phyloP scores from a whole-genome alignment of 208 protist genomes.

The Trypanosomatidae sp. region DNA sequence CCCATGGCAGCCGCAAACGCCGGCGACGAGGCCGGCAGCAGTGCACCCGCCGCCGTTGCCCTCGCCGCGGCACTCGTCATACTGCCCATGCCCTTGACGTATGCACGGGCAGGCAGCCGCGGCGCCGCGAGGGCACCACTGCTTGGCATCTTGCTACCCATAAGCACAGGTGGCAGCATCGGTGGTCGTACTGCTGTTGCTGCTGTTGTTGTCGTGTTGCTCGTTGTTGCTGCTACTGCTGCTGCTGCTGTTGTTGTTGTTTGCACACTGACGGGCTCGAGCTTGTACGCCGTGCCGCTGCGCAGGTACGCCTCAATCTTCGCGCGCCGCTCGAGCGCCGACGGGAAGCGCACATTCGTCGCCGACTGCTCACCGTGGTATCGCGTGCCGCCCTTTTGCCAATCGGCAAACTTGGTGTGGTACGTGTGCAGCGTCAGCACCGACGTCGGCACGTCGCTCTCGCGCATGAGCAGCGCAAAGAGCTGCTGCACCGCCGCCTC shows the following conservation, averaged over 20 bases:
- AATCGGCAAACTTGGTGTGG: slow-evolving; percentile 77
- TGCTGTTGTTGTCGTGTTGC: no score
- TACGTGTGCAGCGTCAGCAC: slow-evolving; percentile 54
- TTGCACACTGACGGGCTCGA: no score
- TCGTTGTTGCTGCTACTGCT: no score
- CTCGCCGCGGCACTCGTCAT: no score
- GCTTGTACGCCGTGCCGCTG: slow-evolving; percentile 27
- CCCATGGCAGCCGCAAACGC: neutral
- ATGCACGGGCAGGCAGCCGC: no score
- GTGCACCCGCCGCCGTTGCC: no score
- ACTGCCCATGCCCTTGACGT: no score
- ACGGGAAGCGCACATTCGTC: slow-evolving; percentile 73
- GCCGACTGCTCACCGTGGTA: slow-evolving; percentile 48
- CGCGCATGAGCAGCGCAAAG: slow-evolving; percentile 34
- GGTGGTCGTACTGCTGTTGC: no score
- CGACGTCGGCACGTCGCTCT: slow-evolving; percentile 35
- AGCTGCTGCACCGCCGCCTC: slow-evolving; percentile 51
- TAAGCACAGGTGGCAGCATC: no score
- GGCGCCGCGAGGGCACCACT: no score
- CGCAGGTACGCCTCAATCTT: slow-evolving; percentile 66
- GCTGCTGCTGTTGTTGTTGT: no score
- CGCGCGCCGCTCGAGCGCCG: slow-evolving; percentile 46
- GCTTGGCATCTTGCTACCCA: no score
- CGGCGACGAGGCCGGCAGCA: neutral
- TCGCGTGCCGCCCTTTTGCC: slow-evolving; percentile 77